Evolutionary conservation across 2,329 filamentous ascomycete species (phyloP).

Genomic region (Colletotrichum somersetense): DNA sequence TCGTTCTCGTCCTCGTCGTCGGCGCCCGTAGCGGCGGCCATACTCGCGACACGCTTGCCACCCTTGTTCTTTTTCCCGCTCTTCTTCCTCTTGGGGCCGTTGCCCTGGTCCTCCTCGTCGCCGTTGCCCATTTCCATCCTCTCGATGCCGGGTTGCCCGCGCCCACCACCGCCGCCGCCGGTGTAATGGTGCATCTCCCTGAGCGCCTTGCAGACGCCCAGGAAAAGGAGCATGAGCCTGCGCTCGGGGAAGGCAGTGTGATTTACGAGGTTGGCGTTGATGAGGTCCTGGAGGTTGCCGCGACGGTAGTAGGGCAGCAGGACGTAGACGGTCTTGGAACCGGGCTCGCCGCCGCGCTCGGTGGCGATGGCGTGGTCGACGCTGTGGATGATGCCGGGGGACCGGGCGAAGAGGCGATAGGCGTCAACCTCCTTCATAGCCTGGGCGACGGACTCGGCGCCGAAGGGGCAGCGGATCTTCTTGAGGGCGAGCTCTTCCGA

Average conservation of each 20-base stretch:
- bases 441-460: slow-evolving; percentile 93
- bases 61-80: slow-evolving; percentile 54
- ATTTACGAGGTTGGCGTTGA: slow-evolving; percentile 98
- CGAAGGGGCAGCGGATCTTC: slow-evolving; percentile 98
- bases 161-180: slow-evolving; percentile 52
- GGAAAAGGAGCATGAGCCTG: slow-evolving; percentile 87
- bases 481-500: slow-evolving; percentile 93
- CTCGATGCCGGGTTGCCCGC: slow-evolving; percentile 51
- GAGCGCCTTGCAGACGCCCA: slow-evolving; percentile 90
- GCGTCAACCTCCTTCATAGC: slow-evolving; percentile 98
- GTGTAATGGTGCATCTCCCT: slow-evolving; percentile 93
- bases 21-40: slow-evolving; percentile 53
- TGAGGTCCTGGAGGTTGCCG: slow-evolving; percentile 96
- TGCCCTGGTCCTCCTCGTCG: slow-evolving; percentile 54
- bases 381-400: slow-evolving; percentile 87
- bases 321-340: slow-evolving; percentile 94
- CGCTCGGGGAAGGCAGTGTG: slow-evolving; percentile 90
- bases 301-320: slow-evolving; percentile 94
- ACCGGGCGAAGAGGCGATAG: slow-evolving; percentile 87
- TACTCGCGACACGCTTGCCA: slow-evolving; percentile 47
- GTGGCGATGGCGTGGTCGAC: slow-evolving; percentile 86
- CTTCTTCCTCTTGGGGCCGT: slow-evolving; percentile 50
- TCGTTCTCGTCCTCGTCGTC: slow-evolving; percentile 79
- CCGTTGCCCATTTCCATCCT: slow-evolving; percentile 65
- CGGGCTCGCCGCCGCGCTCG: slow-evolving; percentile 72